Percentiles rank a stretch among this genome's conserved stretches.
phyloP scores from a whole-genome alignment of 768 basidiomycete genomes.

The Pulveroboletus sp. region DNA sequence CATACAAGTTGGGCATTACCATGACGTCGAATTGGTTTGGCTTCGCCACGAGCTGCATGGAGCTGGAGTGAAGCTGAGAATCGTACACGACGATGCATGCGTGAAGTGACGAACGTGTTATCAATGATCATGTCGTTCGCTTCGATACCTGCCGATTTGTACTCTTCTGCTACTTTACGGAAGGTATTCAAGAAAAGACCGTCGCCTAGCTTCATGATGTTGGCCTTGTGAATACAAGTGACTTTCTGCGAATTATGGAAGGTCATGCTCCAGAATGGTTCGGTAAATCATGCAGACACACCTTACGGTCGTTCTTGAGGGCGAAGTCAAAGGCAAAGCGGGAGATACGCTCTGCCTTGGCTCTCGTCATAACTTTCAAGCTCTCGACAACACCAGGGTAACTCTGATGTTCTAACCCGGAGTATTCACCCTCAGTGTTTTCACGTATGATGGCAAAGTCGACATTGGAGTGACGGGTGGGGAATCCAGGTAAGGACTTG shows the following conservation, averaged over 20 bases:
- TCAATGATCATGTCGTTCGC: conserved; percentile 99
- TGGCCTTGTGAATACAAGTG: conserved; percentile 99
- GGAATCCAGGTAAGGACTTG: conserved; percentile 95
- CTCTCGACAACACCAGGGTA: conserved; percentile 98
- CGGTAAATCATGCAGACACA: conserved; percentile 25
- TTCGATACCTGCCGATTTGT: conserved; percentile 86
- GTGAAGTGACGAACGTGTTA: conserved; percentile 67
- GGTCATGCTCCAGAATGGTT: not conserved
- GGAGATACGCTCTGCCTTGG: conserved; percentile 93
- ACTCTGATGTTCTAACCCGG: conserved; percentile 95
- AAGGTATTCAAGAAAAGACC: conserved; percentile 99
- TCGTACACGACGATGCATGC: not conserved
- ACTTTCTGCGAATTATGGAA: conserved; percentile 69
- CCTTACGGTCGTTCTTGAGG: conserved; percentile 97
- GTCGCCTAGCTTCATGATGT: conserved; percentile 99
- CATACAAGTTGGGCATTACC: conserved; percentile 98
- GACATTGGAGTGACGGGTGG: conserved; percentile 93
- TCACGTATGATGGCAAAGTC: conserved; percentile 99
- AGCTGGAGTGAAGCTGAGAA: conserved; percentile 42
- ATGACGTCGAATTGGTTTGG: conserved; percentile 98
- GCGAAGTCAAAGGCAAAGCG: conserved; percentile 99
- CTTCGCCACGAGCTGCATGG: conserved; percentile 98
- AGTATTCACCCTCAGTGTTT: conserved; percentile 99
- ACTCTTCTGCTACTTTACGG: conserved; percentile 94
- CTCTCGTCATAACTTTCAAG: conserved; percentile 93